phyloP scores from a whole-genome alignment of 2,329 filamentous ascomycete species.

The Hymenoscyphus repandus region DNA sequence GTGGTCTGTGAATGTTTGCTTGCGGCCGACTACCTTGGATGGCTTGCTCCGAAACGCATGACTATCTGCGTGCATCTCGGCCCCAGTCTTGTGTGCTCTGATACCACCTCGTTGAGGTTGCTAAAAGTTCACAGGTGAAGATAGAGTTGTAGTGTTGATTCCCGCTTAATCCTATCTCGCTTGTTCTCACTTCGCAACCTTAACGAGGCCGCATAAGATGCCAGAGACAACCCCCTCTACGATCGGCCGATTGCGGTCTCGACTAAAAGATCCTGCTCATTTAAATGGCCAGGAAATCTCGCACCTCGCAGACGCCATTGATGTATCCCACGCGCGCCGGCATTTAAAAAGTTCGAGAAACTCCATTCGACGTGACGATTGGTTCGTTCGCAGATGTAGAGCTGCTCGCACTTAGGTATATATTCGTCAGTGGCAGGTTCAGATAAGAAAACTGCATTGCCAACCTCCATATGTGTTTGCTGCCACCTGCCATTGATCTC shows the following conservation, averaged over 20 bases:
- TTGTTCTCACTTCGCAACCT: constrained; percentile 10
- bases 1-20: constrained; percentile 14
- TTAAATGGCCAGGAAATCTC: neutral
- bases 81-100: constrained; percentile 9
- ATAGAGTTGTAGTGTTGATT: constrained; percentile 17
- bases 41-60: constrained; percentile 11
- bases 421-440: too few species aligned
- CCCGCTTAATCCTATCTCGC: constrained; percentile 15
- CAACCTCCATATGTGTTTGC: too few species aligned
- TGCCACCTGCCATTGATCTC: too few species aligned
- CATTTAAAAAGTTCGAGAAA: too few species aligned
- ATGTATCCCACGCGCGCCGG: too few species aligned
- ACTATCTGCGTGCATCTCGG: constrained; percentile 15
- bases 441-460: too few species aligned
- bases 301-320: too few species aligned
- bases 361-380: neutral
- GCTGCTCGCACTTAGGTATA: neutral
- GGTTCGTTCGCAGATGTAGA: neutral
- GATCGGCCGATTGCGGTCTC: constrained; percentile 9
- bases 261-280: neutral
- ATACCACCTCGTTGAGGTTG: constrained; percentile 1
- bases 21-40: neutral
- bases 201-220: neutral
- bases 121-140: constrained; percentile 10
- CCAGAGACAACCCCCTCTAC: neutral